Evolutionary conservation across 2,329 filamentous ascomycete genomes (phyloP).

Genomic region (Cordyceps cicadae): DNA sequence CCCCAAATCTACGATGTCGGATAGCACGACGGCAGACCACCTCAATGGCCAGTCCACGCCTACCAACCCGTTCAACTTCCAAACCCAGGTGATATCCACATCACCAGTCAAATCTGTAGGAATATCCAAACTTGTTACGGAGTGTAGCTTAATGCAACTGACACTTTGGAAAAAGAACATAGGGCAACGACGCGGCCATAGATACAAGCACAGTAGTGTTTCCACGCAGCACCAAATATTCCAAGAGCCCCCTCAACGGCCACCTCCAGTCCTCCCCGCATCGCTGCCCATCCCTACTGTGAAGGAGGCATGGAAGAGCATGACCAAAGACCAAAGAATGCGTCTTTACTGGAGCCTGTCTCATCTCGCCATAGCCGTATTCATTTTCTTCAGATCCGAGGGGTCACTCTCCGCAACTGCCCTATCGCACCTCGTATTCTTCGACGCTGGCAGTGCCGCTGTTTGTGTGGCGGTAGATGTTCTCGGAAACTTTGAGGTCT

Average conservation of each 20-base stretch:
- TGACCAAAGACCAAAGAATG: slow-evolving; percentile 78
- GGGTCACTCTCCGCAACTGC: slow-evolving; percentile 87
- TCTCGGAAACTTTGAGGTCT: slow-evolving; percentile 93
- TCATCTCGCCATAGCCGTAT: slow-evolving; percentile 74
- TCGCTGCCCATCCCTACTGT: slow-evolving; percentile 87
- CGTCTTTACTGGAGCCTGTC: slow-evolving; percentile 84
- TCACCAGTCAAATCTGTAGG: slow-evolving; percentile 68
- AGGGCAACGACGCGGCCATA: slow-evolving; percentile 86
- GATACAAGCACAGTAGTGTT: slow-evolving; percentile 95
- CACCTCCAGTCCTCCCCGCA: slow-evolving; percentile 80
- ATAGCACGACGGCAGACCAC: slow-evolving; percentile 14
- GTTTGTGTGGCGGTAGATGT: slow-evolving; percentile 91
- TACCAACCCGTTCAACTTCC: slow-evolving; percentile 87
- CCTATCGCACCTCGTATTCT: slow-evolving; percentile 86
- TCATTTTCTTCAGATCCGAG: slow-evolving; percentile 77
- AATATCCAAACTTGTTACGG: slow-evolving; percentile 1
- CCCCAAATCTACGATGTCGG: slow-evolving; percentile 21
- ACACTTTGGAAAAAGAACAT: slow-evolving; percentile 54
- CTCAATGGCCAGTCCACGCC: slow-evolving; percentile 15
- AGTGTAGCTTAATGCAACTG: neutral
- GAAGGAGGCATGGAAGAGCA: slow-evolving; percentile 79
- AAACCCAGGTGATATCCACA: slow-evolving; percentile 70
- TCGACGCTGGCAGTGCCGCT: slow-evolving; percentile 86
- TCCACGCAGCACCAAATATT: slow-evolving; percentile 88
- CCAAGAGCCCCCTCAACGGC: slow-evolving; percentile 77